Evolutionary conservation across 495 filamentous ascomycete species (phyloP), one percentile per base, ranked within the genome.

Genomic region (Penicillium dipodomyicola): DNA sequence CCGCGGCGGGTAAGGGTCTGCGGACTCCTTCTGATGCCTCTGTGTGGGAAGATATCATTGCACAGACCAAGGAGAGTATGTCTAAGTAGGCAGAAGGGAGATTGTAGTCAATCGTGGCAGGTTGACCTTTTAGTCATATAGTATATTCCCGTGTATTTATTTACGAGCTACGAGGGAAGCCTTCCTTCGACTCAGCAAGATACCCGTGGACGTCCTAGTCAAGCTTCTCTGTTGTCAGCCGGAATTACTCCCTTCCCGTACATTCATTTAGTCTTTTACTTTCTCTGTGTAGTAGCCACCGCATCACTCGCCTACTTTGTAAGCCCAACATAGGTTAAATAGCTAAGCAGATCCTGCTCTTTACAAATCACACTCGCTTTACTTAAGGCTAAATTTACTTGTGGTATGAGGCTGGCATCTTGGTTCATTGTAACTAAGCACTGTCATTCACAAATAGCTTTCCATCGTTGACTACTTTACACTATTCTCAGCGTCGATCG

Each of bases 21-120:
- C 61, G 53, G 23, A 54, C 65, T 52, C 72, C 72, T 8, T 40
- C 53, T 6, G 62, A 62, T 35, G 46, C 57, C 5, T 58, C 67
- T 17, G 33, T 58, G 4, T 77, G 73, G 74, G 76, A 74, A 43
- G 74, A 78, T 69, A 56, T 77, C 23, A 68, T 77, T 56, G 59
- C 45, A 2, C 49, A 57, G 30, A 66, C 70, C 11, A 62, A 59
- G 42, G 52, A 60, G 37, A 50, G 45, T 8, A 3, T 19, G 33
- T 54, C 30, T 2, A 39, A 39, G 1, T 39, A 39, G 17, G n/a
- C 5, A 39, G 10, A 33, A 10, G 6, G 6, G 8, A 37, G 1
- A 8, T 17, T 39, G 11, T 33, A 14, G 14, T 12, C 6, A 39
- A 39, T 3, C 5, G 33, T 15, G 33, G 14, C 14, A n/a, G 35